Evolutionary conservation across 495 filamentous ascomycete species (phyloP), one percentile per base, ranked within the genome.

Genomic region (Podospora appendiculata): DNA sequence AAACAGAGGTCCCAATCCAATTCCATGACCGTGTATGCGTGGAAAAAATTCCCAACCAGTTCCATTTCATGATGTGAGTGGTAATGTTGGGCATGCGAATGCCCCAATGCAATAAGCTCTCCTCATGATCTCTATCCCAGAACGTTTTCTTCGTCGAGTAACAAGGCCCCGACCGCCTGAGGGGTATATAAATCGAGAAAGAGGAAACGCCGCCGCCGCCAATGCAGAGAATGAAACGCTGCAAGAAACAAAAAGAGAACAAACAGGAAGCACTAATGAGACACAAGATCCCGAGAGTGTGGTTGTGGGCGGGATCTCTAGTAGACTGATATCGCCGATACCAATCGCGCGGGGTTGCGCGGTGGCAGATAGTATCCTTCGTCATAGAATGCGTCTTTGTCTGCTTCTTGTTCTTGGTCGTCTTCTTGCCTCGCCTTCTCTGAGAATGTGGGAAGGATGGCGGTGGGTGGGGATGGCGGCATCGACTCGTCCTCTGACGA

Each of bases 381-480:
- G 45, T 81, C 81, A 64, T 84, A 81, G 58, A 82, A 78, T 53
- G 71, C 66, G 51, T 67, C 62, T 51, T 73, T 73, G 59, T 76
- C 70, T 47, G 70, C 70, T 40, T 44, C 36, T 47, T 54, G 49
- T 25, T 25, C 25, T 25, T 25, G 25, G 2, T 25, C 25, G 25
- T 25, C 25, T 25, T 25, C 25, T 47, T 54, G 54, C 12, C 25
- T 46, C 40, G 43, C 36, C 74, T 91, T 88, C 58, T 86, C 79
- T 39, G 84, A 75, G 64, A 92, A 88, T 38, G 82, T 72, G 55
- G 86, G 79, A 48, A 90, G 73, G 35, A 70, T 54, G 51, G 84
- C 68, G 2, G 81, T 75, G 5, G 85, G 86, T 45, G 92, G 91
- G 49, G 92, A 95, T n/a, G 87, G 83, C 34, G 91, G 90, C 77